Conservation (phyloP, 2,329 filamentous ascomycete genomes). For the Colletotrichum spaethianum region DNA sequence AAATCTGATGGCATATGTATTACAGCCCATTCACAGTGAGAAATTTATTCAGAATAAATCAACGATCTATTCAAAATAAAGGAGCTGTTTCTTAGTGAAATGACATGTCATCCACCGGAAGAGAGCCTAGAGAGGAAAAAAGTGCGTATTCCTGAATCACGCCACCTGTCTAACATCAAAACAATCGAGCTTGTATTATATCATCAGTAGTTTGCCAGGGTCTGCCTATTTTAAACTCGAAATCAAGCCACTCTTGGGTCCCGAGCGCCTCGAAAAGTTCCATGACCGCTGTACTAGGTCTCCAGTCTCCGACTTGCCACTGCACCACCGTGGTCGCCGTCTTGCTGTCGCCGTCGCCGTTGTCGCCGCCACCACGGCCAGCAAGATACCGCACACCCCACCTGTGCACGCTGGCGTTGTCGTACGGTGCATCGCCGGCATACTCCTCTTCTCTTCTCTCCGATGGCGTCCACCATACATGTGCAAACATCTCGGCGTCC, state of each 20-base stretch:
- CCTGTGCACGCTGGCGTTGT: neutral
- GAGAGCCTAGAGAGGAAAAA: no score
- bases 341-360: no score
- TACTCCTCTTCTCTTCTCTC: neutral
- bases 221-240: neutral
- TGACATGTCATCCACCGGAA: no score
- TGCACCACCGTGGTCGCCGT: neutral
- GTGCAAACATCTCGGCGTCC: slow-evolving; percentile 43
- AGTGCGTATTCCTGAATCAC: no score
- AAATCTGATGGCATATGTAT: no score
- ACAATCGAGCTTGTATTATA: no score
- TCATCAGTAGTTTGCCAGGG: no score
- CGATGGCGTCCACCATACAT: slow-evolving; percentile 20
- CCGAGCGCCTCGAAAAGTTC: neutral
- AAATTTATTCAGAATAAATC: no score
- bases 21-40: no score
- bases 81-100: no score
- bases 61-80: no score
- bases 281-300: neutral
- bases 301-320: neutral
- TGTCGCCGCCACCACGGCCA: neutral
- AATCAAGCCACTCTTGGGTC: neutral
- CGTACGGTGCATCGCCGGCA: neutral
- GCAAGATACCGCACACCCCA: neutral
- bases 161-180: no score